Evolutionary conservation across 1,139 yeast genomes (phyloP), one percentile per base, ranked within the genome.

Genomic region (Diutina scorzettiae): DNA sequence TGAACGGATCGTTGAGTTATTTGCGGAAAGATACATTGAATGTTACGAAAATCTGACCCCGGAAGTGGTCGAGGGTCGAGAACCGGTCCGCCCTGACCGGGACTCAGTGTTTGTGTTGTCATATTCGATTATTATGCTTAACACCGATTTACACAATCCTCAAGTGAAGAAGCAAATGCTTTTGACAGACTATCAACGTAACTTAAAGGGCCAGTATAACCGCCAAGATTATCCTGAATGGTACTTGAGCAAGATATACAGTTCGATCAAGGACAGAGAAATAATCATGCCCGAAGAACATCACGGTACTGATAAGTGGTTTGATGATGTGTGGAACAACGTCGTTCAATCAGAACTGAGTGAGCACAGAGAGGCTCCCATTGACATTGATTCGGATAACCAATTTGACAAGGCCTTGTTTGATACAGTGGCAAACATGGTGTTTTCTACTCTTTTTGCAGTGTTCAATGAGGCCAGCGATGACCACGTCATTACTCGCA

Each of bases 281-380:
- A 91, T 91, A 48, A 86, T 93, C 43, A 85, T 93, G 89, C 97
- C 98, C 0, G 98, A 91, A 53, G 99, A 93, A 56, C 97, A 89
- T 53, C 87, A 81, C 54, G 87, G 86, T 33, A 74, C 83, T 2
- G 80, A 78, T 40, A 87, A 83, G 54, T 82, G 95, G 78, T 91
- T 89, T 61, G 97, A 89, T 55, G 91, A 84, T 54, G 78, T 82
- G 16, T 93, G 99, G 99, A 82, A 83, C 52, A 83, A 84, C 48
- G 63, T 86, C 49, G 75, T 89, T 8, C 36, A 29, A 7, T 23
- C 30, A 4, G 31, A 37, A 37, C 30, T 23, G n/a, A 6, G 46
- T 53, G 4, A 46, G 41, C 31, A 40, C 45, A 4, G 23, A 40
- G 39, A 43, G 3, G 53, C 54, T 2, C 52, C 53, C 4, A 59